Conservation (phyloP, 805 yeast genomes). For the Pichia kluyveri region DNA sequence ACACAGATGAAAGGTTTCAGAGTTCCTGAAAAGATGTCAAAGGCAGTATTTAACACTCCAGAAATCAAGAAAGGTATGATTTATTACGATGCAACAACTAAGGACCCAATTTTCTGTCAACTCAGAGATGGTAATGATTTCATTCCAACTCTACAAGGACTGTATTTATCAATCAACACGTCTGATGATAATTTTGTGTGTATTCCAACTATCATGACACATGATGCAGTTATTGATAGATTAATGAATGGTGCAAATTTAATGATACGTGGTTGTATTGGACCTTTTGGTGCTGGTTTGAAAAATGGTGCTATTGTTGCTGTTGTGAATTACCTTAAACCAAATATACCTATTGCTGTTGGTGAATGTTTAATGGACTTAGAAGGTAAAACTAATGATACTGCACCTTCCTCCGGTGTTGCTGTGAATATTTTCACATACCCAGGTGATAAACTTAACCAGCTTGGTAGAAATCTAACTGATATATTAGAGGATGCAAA, state of each 20-base stretch:
- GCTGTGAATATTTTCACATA: conserved; percentile 70
- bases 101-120: conserved; percentile 63
- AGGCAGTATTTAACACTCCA: conserved; percentile 50
- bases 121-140: conserved; percentile 38
- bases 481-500: not conserved
- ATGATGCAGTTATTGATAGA: conserved; percentile 60
- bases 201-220: conserved; percentile 63
- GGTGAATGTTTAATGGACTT: conserved; percentile 53
- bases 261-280: conserved; percentile 65
- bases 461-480: conserved; percentile 31
- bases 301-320: conserved; percentile 58
- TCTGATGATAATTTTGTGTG: not conserved
- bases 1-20: conserved; percentile 16
- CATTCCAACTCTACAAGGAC: conserved; percentile 64
- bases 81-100: conserved; percentile 48
- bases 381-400: conserved; percentile 32
- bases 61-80: conserved; percentile 48
- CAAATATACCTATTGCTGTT: conserved; percentile 60
- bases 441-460: conserved; percentile 54
- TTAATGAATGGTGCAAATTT: conserved; percentile 74
- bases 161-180: conserved; percentile 43
- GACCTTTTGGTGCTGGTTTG: conserved; percentile 38
- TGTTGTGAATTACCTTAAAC: conserved; percentile 50
- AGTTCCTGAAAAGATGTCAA: conserved; percentile 49
- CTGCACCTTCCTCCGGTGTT: conserved; percentile 58